These are phyloP conservation scores for Talaromyces funiculosus DNA, from an alignment of 2,329 filamentous ascomycete genomes.

Conservation along the genomic window DNA sequence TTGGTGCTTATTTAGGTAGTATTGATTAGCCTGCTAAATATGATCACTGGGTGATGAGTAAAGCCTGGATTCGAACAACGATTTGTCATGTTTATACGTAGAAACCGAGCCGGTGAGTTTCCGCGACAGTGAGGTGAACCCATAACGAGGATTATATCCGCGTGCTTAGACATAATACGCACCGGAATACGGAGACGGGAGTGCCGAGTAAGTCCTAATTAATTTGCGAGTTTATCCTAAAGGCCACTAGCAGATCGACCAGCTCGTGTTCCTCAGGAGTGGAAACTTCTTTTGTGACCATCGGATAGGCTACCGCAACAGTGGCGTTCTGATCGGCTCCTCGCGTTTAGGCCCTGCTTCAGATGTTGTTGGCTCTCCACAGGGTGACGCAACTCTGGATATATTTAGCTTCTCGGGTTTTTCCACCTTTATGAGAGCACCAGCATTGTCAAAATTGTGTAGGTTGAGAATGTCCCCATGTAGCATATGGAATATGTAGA, in stretches of 20 bases:
- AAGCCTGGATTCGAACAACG: background rate
- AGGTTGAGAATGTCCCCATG: background rate
- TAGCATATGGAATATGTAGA: background rate
- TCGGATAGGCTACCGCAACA: background rate
- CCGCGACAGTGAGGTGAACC: background rate
- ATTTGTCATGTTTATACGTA: background rate
- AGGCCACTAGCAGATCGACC: background rate
- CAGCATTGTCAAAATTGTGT: background rate
- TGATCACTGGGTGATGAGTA: background rate
- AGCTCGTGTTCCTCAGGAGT: background rate
- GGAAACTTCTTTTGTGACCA: background rate
- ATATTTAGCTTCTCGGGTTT: background rate
- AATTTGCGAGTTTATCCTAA: background rate
- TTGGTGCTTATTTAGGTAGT: background rate
- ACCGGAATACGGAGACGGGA: background rate
- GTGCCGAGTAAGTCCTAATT: background rate
- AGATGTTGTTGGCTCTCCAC: background rate
- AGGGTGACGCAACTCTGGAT: background rate
- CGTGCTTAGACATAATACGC: background rate
- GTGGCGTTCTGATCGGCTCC: conserved; percentile 1
- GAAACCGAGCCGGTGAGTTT: background rate
- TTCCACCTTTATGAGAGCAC: background rate
- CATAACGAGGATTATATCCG: background rate
- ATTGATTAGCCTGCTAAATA: no score
- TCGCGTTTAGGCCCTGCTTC: background rate